Conservation (phyloP, 2,329 filamentous ascomycete species). For the Blastomyces gilchristii region DNA sequence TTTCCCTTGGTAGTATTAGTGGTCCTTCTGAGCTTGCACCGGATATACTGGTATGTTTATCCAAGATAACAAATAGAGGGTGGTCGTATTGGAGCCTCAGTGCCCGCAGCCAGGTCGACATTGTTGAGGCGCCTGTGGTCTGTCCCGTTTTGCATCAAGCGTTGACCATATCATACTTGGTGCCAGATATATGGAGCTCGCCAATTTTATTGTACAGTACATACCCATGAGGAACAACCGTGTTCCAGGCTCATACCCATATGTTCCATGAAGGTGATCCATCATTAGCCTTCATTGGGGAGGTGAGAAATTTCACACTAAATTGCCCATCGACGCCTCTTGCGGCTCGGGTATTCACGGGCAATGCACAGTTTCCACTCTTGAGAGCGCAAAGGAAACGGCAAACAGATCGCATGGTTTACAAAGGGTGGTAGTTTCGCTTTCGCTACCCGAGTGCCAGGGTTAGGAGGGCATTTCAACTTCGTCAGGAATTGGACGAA, state of each 20-base stretch:
- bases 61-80: constrained; percentile 47
- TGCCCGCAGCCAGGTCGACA: constrained; percentile 68
- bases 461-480: constrained; percentile 58
- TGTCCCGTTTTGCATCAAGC: constrained; percentile 49
- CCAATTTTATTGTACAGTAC: constrained; percentile 52
- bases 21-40: constrained; percentile 50
- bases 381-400: constrained; percentile 43
- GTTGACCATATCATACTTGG: constrained; percentile 74
- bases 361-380: constrained; percentile 43
- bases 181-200: constrained; percentile 74
- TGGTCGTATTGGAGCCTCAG: constrained; percentile 76
- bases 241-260: constrained; percentile 66
- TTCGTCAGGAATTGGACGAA: constrained; percentile 35
- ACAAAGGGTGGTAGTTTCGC: constrained; percentile 48
- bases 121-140: constrained; percentile 51
- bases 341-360: constrained; percentile 49
- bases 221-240: constrained; percentile 53
- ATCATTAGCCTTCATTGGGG: constrained; percentile 58
- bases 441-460: constrained; percentile 49
- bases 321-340: constrained; percentile 39
- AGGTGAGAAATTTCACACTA: constrained; percentile 31
- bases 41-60: constrained; percentile 29
- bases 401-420: constrained; percentile 47
- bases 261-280: constrained; percentile 65
- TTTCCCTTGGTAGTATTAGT: constrained; percentile 49